These are phyloP conservation scores for Rhododendron ovatum DNA, from an alignment of 148 eudicot genomes.

Conservation along the genomic window DNA sequence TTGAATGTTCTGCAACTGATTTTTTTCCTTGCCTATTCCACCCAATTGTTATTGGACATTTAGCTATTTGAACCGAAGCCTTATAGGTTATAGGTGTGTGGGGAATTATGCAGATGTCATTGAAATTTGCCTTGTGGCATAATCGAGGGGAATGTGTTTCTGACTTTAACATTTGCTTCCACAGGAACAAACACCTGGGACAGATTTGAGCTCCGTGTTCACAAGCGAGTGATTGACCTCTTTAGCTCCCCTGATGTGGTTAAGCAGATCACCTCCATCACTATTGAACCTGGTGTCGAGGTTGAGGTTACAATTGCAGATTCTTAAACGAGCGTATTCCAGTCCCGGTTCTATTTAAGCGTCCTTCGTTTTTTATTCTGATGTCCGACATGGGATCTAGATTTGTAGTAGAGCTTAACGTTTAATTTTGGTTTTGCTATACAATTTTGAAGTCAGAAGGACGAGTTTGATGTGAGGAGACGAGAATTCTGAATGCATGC, in stretches of 20 bases:
- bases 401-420: neutral
- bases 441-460: constrained; percentile 4
- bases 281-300: constrained; percentile 83
- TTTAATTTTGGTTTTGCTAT: neutral
- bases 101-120: neutral
- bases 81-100: neutral
- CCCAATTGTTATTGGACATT: neutral
- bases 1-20: neutral
- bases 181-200: constrained; percentile 81
- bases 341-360: neutral
- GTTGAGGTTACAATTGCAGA: constrained; percentile 89
- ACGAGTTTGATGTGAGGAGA: neutral
- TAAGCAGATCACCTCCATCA: constrained; percentile 88
- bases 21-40: neutral
- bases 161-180: neutral
- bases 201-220: constrained; percentile 79
- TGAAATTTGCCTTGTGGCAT: neutral
- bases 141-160: neutral
- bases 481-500: neutral
- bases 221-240: constrained; percentile 85
- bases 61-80: neutral
- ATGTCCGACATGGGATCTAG: neutral
- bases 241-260: constrained; percentile 89
- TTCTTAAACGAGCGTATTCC: constrained; percentile 30
- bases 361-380: neutral